Evolutionary conservation across 495 filamentous ascomycete genomes (phyloP), one percentile per base, ranked within the genome.

Genomic region (Annulohypoxylon moriforme): DNA sequence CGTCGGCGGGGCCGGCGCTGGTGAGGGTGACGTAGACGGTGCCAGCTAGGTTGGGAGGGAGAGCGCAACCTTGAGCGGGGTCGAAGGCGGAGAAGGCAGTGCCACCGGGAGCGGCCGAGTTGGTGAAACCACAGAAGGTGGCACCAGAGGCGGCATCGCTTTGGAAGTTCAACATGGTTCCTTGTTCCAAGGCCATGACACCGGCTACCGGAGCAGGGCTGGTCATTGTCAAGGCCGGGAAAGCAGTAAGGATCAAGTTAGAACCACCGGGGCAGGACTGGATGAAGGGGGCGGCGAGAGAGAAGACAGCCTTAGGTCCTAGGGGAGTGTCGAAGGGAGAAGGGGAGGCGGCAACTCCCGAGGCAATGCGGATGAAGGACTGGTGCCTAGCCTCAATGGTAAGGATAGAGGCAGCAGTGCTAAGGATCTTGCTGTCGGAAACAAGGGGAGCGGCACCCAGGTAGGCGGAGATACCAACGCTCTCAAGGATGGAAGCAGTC

Each of bases 221-320:
- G 42, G 82, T 78, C 73, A 89, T 81, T 50, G 81, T 77, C 40
- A 90, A 83, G 14, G 85, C 77, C 2, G 88, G 87, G 85, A 89
- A 89, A 16, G 87, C 79, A 6, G 76, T 81, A 34, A 90, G 77
- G 67, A 83, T 81, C n/a, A 90, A 81, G 75, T 86, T 85, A 72
- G 82, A 84, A 57, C 85, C 88, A 14, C 76, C 76, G 7, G 88
- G 88, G 81, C 89, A 91, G 42, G 81, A 84, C 50, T 71, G 63
- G 79, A 91, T 90, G 82, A 91, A 91, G 33, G 83, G 82, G n/a
- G 87, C 85, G 60, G 88, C 89, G 55, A 90, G 81, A 13, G 88
- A 89, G 78, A 90, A 90, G 74, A 91, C 82, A 50, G 84, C 83
- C 65, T 84, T 82, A 66, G 86, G 83, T 53, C 84, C 82, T 9